Evolutionary conservation across 805 yeast genomes (phyloP), one percentile per base, ranked within the genome.

Genomic region (Saccharomycopsis lassenensis): DNA sequence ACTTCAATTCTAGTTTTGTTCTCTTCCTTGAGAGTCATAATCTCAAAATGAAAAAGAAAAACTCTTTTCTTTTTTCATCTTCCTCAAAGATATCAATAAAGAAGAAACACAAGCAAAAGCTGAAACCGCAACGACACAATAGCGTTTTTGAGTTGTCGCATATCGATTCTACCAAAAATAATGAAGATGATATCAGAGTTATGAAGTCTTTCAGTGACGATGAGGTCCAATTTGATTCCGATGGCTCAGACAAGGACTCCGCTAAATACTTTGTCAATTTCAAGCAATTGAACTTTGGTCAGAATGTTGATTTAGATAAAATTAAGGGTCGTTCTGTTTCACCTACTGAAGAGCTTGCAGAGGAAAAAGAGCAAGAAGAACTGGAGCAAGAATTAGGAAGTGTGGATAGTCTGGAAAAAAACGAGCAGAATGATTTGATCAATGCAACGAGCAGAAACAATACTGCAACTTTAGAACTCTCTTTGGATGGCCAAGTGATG

Each of bases 381-480:
- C 56, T 79, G 35, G 60, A 66, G 10, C 55, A 70, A 20, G 86
- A n/a, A n/a, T n/a, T n/a, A n/a, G n/a, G n/a, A n/a, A n/a, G n/a
- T n/a, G n/a, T n/a, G n/a, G n/a, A n/a, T n/a, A n/a, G n/a, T n/a
- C n/a, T n/a, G n/a, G n/a, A n/a, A n/a, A n/a, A n/a, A n/a, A n/a
- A n/a, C 86, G 0, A 73, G 81, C n/a, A 67, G 78, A 1, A 65
- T n/a, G n/a, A n/a, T n/a, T n/a, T n/a, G n/a, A n/a, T n/a, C n/a
- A n/a, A n/a, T n/a, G n/a, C n/a, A n/a, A n/a, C n/a, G n/a, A n/a
- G n/a, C n/a, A n/a, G 69, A 41, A 77, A 76, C 44, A 81, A 83
- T 1, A 77, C 84, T 8, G 74, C 78, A n/a, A 77, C 89, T 3
- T 59, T 89, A 58, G 98, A 89, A 56, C 59, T 91, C 43, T 87